Conservation (phyloP, 495 filamentous ascomycete genomes). For the Pseudomonodictys pantanalensis region DNA sequence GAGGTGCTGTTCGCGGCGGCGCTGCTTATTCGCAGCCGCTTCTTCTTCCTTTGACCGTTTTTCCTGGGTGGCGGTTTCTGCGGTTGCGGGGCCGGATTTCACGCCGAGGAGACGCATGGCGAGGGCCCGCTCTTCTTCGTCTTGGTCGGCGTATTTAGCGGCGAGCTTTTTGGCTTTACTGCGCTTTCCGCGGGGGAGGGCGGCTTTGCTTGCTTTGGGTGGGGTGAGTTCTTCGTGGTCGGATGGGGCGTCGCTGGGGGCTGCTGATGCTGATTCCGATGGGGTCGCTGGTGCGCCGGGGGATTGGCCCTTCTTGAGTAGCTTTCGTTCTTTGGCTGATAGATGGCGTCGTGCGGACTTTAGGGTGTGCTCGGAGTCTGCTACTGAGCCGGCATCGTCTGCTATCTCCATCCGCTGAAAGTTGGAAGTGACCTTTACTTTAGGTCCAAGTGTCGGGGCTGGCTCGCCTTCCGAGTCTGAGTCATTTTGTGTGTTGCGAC, state of each 20-base stretch:
- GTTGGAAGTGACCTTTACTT: not conserved
- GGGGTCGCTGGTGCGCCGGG: slow-evolving; percentile 28
- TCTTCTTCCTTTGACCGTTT: slow-evolving; percentile 58
- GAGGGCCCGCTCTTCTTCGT: slow-evolving; percentile 83
- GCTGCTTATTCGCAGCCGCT: slow-evolving; percentile 60
- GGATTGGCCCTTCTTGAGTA: slow-evolving; percentile 48
- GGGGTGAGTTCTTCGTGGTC: slow-evolving; percentile 2
- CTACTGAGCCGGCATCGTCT: slow-evolving; percentile 23
- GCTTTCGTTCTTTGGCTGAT: slow-evolving; percentile 51
- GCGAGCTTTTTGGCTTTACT: slow-evolving; percentile 84
- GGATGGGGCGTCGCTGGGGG: slow-evolving; percentile 11
- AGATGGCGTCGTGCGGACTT: slow-evolving; percentile 42
- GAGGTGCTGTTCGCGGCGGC: slow-evolving; percentile 75
- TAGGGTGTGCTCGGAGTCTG: slow-evolving; percentile 31
- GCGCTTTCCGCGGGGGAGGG: slow-evolving; percentile 71
- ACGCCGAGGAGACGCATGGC: slow-evolving; percentile 81
- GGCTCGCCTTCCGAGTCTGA: slow-evolving; percentile 17
- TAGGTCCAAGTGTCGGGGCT: not conserved
- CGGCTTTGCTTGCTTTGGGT: slow-evolving; percentile 25
- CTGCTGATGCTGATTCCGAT: slow-evolving; percentile 12
- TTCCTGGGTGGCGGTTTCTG: slow-evolving; percentile 51
- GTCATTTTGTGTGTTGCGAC: not conserved
- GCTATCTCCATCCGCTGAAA: slow-evolving; percentile 34
- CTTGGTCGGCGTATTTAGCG: slow-evolving; percentile 88
- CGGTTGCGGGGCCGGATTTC: slow-evolving; percentile 52